A percentile compares a stretch with the other conserved stretches of the same genome.
Conservation (phyloP, 768 basidiomycete genomes). For the Amanita inopinata region DNA sequence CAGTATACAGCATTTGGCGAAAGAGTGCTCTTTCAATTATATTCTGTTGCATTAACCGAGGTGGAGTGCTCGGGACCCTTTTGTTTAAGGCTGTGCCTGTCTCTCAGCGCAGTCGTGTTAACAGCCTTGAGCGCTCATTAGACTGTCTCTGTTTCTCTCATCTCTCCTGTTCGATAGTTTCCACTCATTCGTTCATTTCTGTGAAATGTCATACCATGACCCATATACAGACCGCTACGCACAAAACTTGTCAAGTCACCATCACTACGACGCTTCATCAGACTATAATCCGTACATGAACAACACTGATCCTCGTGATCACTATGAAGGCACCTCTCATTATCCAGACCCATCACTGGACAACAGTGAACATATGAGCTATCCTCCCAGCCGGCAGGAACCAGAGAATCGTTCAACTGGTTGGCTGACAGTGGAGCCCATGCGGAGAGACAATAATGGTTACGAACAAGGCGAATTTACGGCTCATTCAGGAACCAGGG, state of each 20-base stretch:
- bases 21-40: too few relatives aligned
- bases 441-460: constrained; percentile 22
- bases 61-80: not conserved
- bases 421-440: constrained; percentile 11
- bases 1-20: too few relatives aligned
- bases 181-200: constrained; percentile 1
- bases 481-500: constrained; percentile 15
- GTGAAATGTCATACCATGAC: constrained; percentile 6
- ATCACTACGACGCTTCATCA: constrained; percentile 1
- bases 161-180: not conserved
- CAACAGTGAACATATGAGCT: constrained; percentile 13
- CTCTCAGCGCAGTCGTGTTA: not conserved
- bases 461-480: constrained; percentile 35
- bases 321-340: constrained; percentile 28
- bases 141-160: not conserved
- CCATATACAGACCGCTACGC: constrained; percentile 12
- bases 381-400: constrained; percentile 5
- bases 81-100: constrained; percentile 7
- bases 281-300: constrained; percentile 44
- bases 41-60: too few relatives aligned
- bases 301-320: constrained; percentile 42
- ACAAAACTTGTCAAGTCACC: not conserved
- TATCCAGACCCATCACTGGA: constrained; percentile 14
- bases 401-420: not conserved
- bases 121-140: too few relatives aligned